Evolutionary conservation across 352 stramenopile genomes (phyloP), one percentile per base, ranked within the genome.

Genomic region (Phytophthora palmivora): DNA sequence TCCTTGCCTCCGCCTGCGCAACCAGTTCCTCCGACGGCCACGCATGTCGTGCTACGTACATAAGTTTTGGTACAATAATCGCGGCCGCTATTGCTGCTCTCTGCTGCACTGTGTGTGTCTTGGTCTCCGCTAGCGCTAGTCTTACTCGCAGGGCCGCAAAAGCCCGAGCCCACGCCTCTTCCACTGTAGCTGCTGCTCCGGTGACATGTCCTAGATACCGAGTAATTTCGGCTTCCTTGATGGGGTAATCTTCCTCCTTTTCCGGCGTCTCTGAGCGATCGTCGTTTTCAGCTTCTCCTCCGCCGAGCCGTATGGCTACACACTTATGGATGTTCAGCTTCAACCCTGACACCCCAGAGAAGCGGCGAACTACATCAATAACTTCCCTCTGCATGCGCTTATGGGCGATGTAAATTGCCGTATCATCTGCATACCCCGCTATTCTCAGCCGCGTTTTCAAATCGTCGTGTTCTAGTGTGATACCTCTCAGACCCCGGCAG

Each of bases 361-460:
- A 62, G 11, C 16, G 14, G 12, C 39, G 2, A 16, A 49, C 53
- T 19, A 33, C 43, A 22, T 16, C 1, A 2, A 62, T 10, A 1
- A n/a, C 42, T 8, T 9, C 3, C 6, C 15, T 19, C 12, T 54
- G 43, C 32, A 47, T 41, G 1, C 16, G 2, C 0, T 19, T 16
- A 6, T 33, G 1, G 2, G 14, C 6, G 2, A 57, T 38, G 15
- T 63, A 63, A 1, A 56, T 56, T 1, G 55, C 45, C 2, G 45
- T 52, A 26, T 57, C 36, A 4, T 63, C 55, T 12, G 44, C 43
- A 28, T 63, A 63, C 0, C 55, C 43, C 2, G 43, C 50, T 7
- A 58, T 21, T 43, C 15, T 39, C 10, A 58, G 37, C 9, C 16
- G 1, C 11, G 15, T 6, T 2, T n/a, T n/a, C 14, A 3, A 7